These are phyloP conservation scores for Atractiella rhizophila DNA, from an alignment of 768 basidiomycete species.

Conservation along the genomic window DNA sequence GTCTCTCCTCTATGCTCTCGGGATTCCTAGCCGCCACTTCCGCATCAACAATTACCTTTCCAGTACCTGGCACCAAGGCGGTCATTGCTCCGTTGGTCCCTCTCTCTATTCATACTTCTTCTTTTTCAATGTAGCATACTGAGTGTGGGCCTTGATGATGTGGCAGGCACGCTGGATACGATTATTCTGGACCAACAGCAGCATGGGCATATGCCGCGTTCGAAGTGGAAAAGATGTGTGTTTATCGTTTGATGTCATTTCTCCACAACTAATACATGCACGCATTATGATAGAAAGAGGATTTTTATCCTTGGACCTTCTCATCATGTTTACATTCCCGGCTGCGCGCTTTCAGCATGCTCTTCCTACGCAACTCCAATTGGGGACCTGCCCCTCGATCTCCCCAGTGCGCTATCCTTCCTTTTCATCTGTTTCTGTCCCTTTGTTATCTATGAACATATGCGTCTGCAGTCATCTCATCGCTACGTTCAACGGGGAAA, in stretches of 20 bases:
- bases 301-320: slow-evolving; percentile 91
- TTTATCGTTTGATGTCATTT: not conserved
- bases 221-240: slow-evolving; percentile 50
- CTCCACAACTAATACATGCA: not conserved
- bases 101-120: not conserved
- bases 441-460: not conserved
- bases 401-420: slow-evolving; percentile 33
- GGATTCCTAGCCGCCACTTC: slow-evolving; percentile 39
- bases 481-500: slow-evolving; percentile 37
- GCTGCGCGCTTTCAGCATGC: slow-evolving; percentile 66
- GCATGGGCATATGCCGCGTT: slow-evolving; percentile 90
- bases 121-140: too few relatives aligned
- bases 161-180: slow-evolving; percentile 74
- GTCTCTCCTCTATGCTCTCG: too few relatives aligned
- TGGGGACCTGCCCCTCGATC: slow-evolving; percentile 53
- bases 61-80: slow-evolving; percentile 49
- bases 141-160: too few relatives aligned
- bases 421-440: not conserved
- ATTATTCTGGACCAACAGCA: slow-evolving; percentile 75
- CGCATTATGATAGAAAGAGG: slow-evolving; percentile 37
- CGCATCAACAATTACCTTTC: slow-evolving; percentile 24
- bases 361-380: slow-evolving; percentile 57
- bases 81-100: slow-evolving; percentile 76
- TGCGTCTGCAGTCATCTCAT: slow-evolving; percentile 33
- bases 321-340: slow-evolving; percentile 64